Evolutionary conservation across 305 asterid genomes (phyloP), one percentile per base, ranked within the genome.

Genomic region (Fraxinus dipetala): DNA sequence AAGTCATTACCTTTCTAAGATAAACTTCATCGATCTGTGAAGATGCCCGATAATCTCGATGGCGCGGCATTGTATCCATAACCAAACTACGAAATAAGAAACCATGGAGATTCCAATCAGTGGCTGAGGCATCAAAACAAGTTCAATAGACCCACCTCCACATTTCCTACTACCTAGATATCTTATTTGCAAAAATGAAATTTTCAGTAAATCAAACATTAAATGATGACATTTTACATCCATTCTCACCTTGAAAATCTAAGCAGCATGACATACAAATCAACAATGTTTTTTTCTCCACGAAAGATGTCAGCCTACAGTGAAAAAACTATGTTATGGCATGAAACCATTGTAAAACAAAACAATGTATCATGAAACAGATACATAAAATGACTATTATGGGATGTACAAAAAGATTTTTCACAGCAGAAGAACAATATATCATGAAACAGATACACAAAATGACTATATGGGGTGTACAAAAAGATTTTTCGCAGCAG

Each of bases 301-400:
- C 98, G 97, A 85, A 93, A 95, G 81, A 95, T 94, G 90, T 91
- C 90, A 83, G 98, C 99, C 99, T 95, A 86, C 86, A 86, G 38
- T 77, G 80, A 18, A 31, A 74, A 61, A 85, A 63, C 77, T 61
- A 76, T 61, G 80, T 79, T 65, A 85, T 79, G 70, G 76, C 82
- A 78, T 72, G 77, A 77, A 76, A 84, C 83, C 31, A 78, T 56
- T 59, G 78, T 75, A 85, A 82, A 67, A 72, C 22, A 82, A 65
- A 28, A 48, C 59, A 81, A 48, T 63, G 31, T 63, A 63, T 26
- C 45, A 38, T 38, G 45, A 38, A 7, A 38, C 45, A 38, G 11
- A 38, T 38, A 38, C 45, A 38, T 38, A 38, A 38, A 38, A 38
- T 38, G 45, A 38, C 11, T 7, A 63, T 79, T 13, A 28, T 30